phyloP scores from a whole-genome alignment of 192 early-diverging fungal species.

The Podila epigama region DNA sequence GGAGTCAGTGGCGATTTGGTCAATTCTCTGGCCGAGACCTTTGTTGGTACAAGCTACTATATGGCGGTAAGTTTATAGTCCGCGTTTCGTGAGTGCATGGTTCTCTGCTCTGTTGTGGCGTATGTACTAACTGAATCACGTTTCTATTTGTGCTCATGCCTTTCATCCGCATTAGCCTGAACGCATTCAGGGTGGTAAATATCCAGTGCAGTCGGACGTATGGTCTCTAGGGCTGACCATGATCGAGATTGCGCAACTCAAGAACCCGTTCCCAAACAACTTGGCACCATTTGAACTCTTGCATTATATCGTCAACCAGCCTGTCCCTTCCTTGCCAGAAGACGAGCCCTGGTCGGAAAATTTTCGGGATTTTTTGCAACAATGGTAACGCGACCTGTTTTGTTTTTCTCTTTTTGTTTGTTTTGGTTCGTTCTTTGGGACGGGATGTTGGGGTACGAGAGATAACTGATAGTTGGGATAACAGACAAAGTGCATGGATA shows the following conservation, averaged over 20 bases:
- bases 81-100: background rate
- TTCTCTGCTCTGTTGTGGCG: background rate
- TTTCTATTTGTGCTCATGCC: background rate
- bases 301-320: constrained; percentile 91
- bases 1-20: constrained; percentile 93
- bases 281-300: constrained; percentile 92
- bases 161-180: constrained; percentile 74
- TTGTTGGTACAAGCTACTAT: constrained; percentile 96
- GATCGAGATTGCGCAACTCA: constrained; percentile 92
- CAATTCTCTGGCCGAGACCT: constrained; percentile 90
- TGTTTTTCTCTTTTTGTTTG: too few species aligned
- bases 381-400: constrained; percentile 62
- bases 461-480: too few species aligned
- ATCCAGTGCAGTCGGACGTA: constrained; percentile 91
- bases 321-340: constrained; percentile 76
- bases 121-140: background rate
- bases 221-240: constrained; percentile 96
- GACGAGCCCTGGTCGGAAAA: constrained; percentile 66
- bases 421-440: too few species aligned
- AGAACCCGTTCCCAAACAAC: constrained; percentile 89
- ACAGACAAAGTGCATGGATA: too few species aligned
- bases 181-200: constrained; percentile 88
- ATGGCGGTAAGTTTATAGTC: constrained; percentile 78
- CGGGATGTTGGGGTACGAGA: too few species aligned
- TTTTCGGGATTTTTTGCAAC: constrained; percentile 74